Conservation (phyloP, 345 rosid species). For the Psidium friedrichsthalianum region DNA sequence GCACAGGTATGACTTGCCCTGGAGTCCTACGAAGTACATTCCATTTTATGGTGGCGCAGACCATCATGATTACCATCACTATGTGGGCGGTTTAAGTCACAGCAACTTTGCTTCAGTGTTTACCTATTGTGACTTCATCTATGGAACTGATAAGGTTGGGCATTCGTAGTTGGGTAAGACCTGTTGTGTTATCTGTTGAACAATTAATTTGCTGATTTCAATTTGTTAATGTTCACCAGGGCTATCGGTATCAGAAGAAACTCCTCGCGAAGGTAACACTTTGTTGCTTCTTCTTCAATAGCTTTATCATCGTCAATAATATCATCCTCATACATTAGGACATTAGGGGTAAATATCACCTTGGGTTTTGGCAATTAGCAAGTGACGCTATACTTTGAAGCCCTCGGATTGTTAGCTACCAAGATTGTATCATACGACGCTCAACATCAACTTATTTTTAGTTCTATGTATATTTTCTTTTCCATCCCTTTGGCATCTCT, state of each 20-base stretch:
- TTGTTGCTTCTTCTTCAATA: not conserved
- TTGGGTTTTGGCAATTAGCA: not conserved
- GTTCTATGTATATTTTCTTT: not conserved
- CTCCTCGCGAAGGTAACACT: slow-evolving; percentile 47
- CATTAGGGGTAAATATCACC: not conserved
- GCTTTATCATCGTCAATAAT: not conserved
- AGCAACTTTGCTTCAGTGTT: slow-evolving; percentile 98
- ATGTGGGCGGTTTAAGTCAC: slow-evolving; percentile 96
- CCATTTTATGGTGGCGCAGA: slow-evolving; percentile 98
- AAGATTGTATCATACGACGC: not conserved
- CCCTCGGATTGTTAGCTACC: not conserved
- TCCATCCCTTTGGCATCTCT: not conserved
- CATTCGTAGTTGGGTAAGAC: not conserved
- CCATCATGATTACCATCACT: slow-evolving; percentile 93
- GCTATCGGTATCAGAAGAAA: slow-evolving; percentile 88
- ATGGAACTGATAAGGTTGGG: slow-evolving; percentile 90
- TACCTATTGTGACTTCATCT: slow-evolving; percentile 90
- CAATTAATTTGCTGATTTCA: not conserved
- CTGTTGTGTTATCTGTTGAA: not conserved
- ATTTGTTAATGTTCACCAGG: slow-evolving; percentile 26
- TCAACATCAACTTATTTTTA: not conserved
- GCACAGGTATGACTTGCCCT: slow-evolving; percentile 81
- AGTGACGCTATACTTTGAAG: not conserved
- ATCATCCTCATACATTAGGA: not conserved
- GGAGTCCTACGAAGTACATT: slow-evolving; percentile 75